These are phyloP conservation scores for Pugionium cornutum DNA, from an alignment of 345 rosid genomes.

Conservation along the genomic window DNA sequence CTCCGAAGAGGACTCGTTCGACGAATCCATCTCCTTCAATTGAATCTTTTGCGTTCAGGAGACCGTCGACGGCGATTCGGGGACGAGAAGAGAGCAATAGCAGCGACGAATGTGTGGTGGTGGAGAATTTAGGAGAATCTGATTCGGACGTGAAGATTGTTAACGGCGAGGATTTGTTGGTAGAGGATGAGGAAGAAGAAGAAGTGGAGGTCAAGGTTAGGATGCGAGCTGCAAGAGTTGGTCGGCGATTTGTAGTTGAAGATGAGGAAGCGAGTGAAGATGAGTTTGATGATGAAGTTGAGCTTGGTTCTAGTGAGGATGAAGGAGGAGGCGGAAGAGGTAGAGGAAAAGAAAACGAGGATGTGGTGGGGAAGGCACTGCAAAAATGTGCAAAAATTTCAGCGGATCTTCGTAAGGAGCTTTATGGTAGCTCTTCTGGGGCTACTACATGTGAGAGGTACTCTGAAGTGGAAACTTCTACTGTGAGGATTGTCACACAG, in stretches of 20 bases:
- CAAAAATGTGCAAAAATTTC: slow-evolving; percentile 88
- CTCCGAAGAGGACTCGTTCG: slow-evolving; percentile 36
- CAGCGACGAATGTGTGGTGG: slow-evolving; percentile 54
- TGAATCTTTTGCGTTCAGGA: slow-evolving; percentile 72
- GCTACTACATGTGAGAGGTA: slow-evolving; percentile 63
- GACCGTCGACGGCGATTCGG: slow-evolving; percentile 32
- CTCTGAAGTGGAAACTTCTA: slow-evolving; percentile 79
- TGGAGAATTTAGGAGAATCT: slow-evolving; percentile 31
- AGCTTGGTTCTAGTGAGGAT: slow-evolving; percentile 54
- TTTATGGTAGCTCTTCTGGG: slow-evolving; percentile 65
- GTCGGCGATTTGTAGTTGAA: slow-evolving; percentile 71
- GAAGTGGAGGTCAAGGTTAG: slow-evolving; percentile 46
- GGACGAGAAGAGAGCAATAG: slow-evolving; percentile 15
- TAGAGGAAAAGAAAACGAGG: slow-evolving; percentile 52
- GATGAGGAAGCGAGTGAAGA: slow-evolving; percentile 58
- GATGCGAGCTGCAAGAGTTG: slow-evolving; percentile 41
- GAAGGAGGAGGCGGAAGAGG: slow-evolving; percentile 30
- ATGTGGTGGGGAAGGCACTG: slow-evolving; percentile 84
- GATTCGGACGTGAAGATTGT: slow-evolving; percentile 38
- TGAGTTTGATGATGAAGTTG: slow-evolving; percentile 48
- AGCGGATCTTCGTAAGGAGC: slow-evolving; percentile 64
- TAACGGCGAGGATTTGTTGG: slow-evolving; percentile 34
- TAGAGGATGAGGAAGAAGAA: slow-evolving; percentile 42
- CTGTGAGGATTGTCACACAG: slow-evolving; percentile 85
- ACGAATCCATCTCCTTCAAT: slow-evolving; percentile 56